Evolutionary conservation across 1,139 yeast species (phyloP).

Genomic region (Pneumocystis wakefieldiae): DNA sequence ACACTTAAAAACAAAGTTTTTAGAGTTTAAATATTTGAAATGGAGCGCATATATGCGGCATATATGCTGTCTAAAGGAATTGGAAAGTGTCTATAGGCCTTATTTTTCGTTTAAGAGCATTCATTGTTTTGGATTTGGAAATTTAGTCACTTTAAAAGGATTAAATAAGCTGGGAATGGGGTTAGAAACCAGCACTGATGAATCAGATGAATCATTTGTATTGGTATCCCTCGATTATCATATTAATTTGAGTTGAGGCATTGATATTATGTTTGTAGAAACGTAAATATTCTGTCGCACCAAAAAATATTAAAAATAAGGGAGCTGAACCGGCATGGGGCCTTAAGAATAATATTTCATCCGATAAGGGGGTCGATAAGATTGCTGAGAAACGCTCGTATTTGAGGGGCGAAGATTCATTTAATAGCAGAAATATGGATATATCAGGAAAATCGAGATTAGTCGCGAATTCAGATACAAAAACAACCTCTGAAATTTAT

Average conservation of each 20-base stretch:
- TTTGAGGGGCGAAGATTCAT: background rate
- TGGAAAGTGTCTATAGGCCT: background rate
- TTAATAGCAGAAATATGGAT: background rate
- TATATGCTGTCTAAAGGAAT: background rate
- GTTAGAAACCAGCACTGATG: background rate
- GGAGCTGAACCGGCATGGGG: background rate
- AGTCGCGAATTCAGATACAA: slow-evolving; percentile 10
- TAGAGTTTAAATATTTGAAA: background rate
- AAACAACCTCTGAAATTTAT: slow-evolving; percentile 62
- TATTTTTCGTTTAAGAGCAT: background rate
- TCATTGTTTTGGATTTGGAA: background rate
- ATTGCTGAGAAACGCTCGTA: background rate
- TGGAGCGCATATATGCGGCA: background rate
- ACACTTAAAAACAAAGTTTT: background rate
- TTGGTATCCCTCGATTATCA: background rate
- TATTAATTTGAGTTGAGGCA: background rate
- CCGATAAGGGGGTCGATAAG: background rate
- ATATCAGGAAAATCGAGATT: background rate
- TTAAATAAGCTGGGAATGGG: background rate
- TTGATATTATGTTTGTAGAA: background rate
- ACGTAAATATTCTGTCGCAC: background rate
- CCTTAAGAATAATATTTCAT: background rate
- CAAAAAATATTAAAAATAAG: background rate
- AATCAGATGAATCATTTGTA: background rate
- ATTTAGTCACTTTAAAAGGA: background rate